phyloP scores from a whole-genome alignment of 2,329 filamentous ascomycete genomes.

The Paraconiothyrium brasiliense region DNA sequence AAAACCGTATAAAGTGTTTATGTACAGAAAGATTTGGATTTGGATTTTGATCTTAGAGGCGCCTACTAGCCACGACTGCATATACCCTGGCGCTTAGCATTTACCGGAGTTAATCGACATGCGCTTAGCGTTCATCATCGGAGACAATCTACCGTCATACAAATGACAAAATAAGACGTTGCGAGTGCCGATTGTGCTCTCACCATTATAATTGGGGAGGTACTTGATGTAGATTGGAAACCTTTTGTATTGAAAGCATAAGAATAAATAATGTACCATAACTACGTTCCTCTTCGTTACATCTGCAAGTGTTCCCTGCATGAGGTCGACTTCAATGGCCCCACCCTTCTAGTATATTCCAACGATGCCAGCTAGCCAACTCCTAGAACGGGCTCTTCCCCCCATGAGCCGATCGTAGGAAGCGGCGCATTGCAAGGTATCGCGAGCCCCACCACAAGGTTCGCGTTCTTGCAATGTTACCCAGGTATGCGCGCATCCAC shows the following conservation, averaged over 20 bases:
- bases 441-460: constrained; percentile 8
- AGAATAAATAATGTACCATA: constrained; percentile 11
- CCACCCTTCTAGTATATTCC: not conserved
- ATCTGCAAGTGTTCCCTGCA: constrained; percentile 29
- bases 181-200: not conserved
- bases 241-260: constrained; percentile 23
- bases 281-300: not conserved
- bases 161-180: not conserved
- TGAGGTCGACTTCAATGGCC: constrained; percentile 28
- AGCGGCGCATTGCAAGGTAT: not conserved
- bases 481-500: not conserved
- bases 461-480: not conserved
- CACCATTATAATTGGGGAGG: not conserved
- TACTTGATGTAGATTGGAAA: not conserved
- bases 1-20: not conserved
- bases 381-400: not conserved
- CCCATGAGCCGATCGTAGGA: not conserved
- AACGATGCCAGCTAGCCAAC: not conserved
- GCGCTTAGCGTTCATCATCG: not conserved
- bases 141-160: not conserved
- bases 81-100: constrained; percentile 12
- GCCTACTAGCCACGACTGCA: constrained; percentile 5
- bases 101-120: constrained; percentile 8
- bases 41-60: not conserved
- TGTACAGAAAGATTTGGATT: not conserved